A percentile compares a stretch with the other conserved stretches of the same genome.
Evolutionary conservation across 2,329 filamentous ascomycete species (phyloP).

Genomic region (Clonostachys rosea): DNA sequence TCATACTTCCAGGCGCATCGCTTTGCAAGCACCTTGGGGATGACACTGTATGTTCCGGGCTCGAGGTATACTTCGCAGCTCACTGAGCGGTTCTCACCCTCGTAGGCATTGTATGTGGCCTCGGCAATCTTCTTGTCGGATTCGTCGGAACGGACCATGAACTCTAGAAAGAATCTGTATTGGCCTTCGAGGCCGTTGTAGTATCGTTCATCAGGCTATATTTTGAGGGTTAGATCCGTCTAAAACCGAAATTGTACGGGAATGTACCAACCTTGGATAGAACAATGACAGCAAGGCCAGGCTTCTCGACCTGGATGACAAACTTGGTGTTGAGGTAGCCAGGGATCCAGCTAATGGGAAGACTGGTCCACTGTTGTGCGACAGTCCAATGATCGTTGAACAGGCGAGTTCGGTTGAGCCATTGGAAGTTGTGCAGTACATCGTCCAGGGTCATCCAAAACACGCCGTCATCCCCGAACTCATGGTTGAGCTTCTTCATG

Average conservation of each 20-base stretch:
- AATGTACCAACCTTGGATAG: slow-evolving; percentile 25
- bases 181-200: slow-evolving; percentile 36
- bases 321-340: slow-evolving; percentile 40
- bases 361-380: slow-evolving; percentile 35
- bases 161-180: slow-evolving; percentile 35
- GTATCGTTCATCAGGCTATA: slow-evolving; percentile 37
- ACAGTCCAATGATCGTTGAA: slow-evolving; percentile 41
- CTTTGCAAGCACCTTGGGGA: slow-evolving; percentile 62
- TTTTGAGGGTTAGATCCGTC: slow-evolving; percentile 1
- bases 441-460: slow-evolving; percentile 42
- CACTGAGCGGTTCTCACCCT: slow-evolving; percentile 34
- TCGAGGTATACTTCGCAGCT: slow-evolving; percentile 70
- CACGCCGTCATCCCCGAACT: slow-evolving; percentile 63
- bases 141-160: slow-evolving; percentile 28
- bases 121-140: background rate
- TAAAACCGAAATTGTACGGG: slow-evolving; percentile 8
- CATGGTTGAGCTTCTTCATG: slow-evolving; percentile 61
- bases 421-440: slow-evolving; percentile 36
- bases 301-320: slow-evolving; percentile 30
- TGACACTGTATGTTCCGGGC: slow-evolving; percentile 61
- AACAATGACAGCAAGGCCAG: slow-evolving; percentile 35
- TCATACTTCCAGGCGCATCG: slow-evolving; percentile 35
- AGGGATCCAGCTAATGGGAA: slow-evolving; percentile 36
- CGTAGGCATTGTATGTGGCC: background rate
- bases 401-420: slow-evolving; percentile 38